phyloP scores from a whole-genome alignment of 768 basidiomycete species.

The Agaricus subrufescens region DNA sequence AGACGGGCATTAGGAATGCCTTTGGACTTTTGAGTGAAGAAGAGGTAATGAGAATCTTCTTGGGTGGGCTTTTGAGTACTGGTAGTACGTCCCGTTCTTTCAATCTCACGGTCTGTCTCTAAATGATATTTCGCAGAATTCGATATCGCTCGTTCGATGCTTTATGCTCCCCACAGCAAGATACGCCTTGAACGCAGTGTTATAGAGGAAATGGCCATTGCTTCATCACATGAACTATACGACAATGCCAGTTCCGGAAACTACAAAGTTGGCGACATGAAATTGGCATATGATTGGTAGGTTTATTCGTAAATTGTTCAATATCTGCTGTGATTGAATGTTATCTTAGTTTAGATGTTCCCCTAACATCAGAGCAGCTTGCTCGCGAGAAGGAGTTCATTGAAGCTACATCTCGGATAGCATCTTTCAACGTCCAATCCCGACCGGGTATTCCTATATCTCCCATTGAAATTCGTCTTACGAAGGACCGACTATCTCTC shows the following conservation, averaged over 20 bases:
- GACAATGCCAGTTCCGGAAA: conserved; percentile 93
- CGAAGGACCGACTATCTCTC: conserved; percentile 84
- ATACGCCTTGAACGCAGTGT: conserved; percentile 42
- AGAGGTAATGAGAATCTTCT: conserved; percentile 79
- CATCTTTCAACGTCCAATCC: conserved; percentile 85
- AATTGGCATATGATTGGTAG: conserved; percentile 93
- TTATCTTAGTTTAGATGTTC: conserved; percentile 65
- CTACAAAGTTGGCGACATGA: conserved; percentile 92
- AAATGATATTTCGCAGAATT: conserved; percentile 41
- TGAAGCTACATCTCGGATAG: conserved; percentile 92
- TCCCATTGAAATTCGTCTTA: conserved; percentile 90
- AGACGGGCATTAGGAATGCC: conserved; percentile 63
- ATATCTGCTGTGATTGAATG: neutral
- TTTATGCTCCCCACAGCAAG: conserved; percentile 43
- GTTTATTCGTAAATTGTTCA: conserved; percentile 11
- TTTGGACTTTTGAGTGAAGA: conserved; percentile 70
- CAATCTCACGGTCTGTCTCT: conserved; percentile 5
- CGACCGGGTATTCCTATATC: conserved; percentile 73
- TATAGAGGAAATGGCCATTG: conserved; percentile 76
- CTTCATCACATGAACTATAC: conserved; percentile 85
- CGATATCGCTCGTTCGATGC: conserved; percentile 58
- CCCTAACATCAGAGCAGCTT: conserved; percentile 57
- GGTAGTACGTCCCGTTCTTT: conserved; percentile 62
- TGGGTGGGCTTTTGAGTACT: conserved; percentile 79
- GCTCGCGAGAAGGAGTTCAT: conserved; percentile 84